Conservation (phyloP, 352 stramenopile genomes). For the Halophytophthora polymorphica region DNA sequence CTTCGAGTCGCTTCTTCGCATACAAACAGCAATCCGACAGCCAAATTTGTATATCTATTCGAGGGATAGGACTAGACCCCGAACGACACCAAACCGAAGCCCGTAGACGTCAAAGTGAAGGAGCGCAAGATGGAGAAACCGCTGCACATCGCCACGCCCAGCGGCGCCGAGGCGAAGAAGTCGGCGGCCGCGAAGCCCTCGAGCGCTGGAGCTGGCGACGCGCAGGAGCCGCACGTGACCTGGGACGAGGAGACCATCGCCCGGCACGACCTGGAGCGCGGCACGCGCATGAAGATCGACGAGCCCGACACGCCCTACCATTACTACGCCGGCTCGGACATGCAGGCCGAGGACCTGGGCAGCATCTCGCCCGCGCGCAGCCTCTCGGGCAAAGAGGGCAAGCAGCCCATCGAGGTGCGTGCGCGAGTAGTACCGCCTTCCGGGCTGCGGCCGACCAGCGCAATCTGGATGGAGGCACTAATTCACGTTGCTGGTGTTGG, state of each 20-base stretch:
- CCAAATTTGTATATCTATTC: too few relatives aligned
- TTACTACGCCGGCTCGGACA: constrained; percentile 46
- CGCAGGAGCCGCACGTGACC: constrained; percentile 45
- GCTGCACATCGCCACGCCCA: constrained; percentile 8
- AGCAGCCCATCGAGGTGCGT: constrained; percentile 36
- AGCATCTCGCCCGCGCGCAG: constrained; percentile 47
- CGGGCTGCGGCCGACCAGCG: not conserved
- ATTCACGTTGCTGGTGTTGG: not conserved
- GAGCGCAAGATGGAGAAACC: constrained; percentile 3
- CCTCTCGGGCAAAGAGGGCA: constrained; percentile 40
- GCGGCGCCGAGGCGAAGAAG: constrained; percentile 11
- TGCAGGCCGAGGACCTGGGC: constrained; percentile 22
- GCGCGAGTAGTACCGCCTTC: not conserved
- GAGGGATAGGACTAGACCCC: too few relatives aligned
- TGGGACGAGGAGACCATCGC: constrained; percentile 93
- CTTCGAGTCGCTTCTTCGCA: too few relatives aligned
- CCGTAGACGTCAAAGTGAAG: too few relatives aligned
- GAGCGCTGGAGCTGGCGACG: constrained; percentile 7
- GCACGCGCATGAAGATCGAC: constrained; percentile 93
- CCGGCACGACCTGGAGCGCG: constrained; percentile 86
- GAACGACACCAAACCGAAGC: too few relatives aligned
- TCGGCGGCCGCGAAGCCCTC: constrained; percentile 6
- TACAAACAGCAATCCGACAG: too few relatives aligned
- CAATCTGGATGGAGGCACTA: not conserved
- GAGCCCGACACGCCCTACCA: constrained; percentile 92